Evolutionary conservation across 306 rosid genomes (phyloP), one percentile per base, ranked within the genome.

Genomic region (Datisca glomerata): DNA sequence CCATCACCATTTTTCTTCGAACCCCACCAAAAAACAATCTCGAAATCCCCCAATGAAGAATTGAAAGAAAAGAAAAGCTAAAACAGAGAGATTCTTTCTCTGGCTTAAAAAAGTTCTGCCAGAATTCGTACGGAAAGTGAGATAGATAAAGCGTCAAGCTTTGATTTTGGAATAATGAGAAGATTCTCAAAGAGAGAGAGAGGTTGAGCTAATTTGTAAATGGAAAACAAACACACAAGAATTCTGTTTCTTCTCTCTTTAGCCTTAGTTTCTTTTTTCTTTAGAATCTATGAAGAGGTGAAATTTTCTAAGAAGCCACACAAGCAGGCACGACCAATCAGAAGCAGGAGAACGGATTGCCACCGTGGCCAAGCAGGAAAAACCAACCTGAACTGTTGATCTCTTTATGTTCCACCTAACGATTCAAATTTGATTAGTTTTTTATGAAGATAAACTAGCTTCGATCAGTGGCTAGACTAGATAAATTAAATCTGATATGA

Each of bases 1-100:
- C 46, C 57, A 37, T 77, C 15, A 95, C 97, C 97, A 80, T 83
- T 60, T 21, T 53, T 36, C 55, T 43, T 6, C 6, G 39, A 32
- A 17, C 25, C 55, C n/a, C 20, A 33, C 18, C 43, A 14, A 21
- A 32, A 13, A 19, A n/a, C n/a, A n/a, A n/a, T n/a, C n/a, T n/a
- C n/a, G n/a, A n/a, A n/a, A n/a, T n/a, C n/a, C n/a, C n/a, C 21
- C 7, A 42, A 21, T n/a, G 23, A 3, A 16, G 11, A 33, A 28
- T 15, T 20, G 1, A 49, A 12, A 48, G 7, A 32, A 20, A 46
- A n/a, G n/a, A n/a, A n/a, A 10, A 12, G 36, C 36, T 31, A 31
- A 31, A 31, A 14, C 36, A 36, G 13, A 36, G 8, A 36, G 19
- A 12, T 36, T 36, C 17, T 14, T 6, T 19, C 23, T n/a, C 11